Percentiles rank a stretch among this genome's conserved stretches.
These are phyloP conservation scores for Myriosclerotinia duriaeana DNA, from an alignment of 2,329 filamentous ascomycete species.

Conservation along the genomic window DNA sequence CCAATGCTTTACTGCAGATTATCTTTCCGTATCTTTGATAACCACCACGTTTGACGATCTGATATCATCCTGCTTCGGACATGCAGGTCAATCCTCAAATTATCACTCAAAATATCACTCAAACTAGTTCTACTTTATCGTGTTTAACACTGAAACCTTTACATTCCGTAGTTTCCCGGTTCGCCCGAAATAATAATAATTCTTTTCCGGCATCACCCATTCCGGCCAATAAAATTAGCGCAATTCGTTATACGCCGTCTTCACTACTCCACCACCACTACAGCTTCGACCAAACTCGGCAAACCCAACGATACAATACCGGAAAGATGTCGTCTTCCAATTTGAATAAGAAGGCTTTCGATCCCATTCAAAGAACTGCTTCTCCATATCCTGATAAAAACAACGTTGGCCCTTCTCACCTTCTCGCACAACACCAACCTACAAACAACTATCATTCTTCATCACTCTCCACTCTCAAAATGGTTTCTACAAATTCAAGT, in stretches of 20 bases:
- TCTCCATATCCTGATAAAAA: slow-evolving; percentile 39
- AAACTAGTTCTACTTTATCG: background rate
- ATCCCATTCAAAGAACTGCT: slow-evolving; percentile 35
- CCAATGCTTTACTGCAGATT: background rate
- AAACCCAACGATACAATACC: slow-evolving; percentile 17
- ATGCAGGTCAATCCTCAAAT: slow-evolving; percentile 5
- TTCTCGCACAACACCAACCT: slow-evolving; percentile 32
- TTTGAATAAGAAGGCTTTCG: slow-evolving; percentile 25
- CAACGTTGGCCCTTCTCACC: slow-evolving; percentile 33
- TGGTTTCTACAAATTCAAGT: slow-evolving; percentile 21
- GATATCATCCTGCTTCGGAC: slow-evolving; percentile 8
- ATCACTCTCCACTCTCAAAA: slow-evolving; percentile 37
- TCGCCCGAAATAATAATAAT: slow-evolving; percentile 13
- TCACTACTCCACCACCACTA: slow-evolving; percentile 21
- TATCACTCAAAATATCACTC: slow-evolving; percentile 1
- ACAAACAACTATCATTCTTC: slow-evolving; percentile 35
- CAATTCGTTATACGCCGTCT: slow-evolving; percentile 19
- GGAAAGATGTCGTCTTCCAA: slow-evolving; percentile 19
- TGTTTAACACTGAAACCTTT: slow-evolving; percentile 14
- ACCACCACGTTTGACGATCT: slow-evolving; percentile 2
- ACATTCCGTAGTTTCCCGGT: slow-evolving; percentile 22
- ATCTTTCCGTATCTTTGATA: background rate
- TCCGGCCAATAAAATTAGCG: slow-evolving; percentile 24
- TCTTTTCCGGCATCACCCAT: slow-evolving; percentile 23
- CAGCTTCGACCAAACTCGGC: slow-evolving; percentile 20